Evolutionary conservation across 306 rosid genomes (phyloP).

Genomic region (Rubus parviflorus): DNA sequence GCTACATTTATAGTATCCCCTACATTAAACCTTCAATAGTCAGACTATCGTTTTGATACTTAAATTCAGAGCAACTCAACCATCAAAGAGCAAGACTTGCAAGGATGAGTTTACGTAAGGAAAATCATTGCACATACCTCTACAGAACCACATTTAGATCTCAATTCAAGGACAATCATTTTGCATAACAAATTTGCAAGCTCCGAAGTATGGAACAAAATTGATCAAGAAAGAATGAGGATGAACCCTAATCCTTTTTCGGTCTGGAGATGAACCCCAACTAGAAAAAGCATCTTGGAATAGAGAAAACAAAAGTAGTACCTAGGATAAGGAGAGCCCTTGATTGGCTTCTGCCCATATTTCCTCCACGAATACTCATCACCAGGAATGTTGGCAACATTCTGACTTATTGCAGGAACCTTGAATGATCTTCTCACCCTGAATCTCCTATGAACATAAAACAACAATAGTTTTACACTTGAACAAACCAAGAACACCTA

Average conservation of each 20-base stretch:
- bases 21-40: conserved; percentile 25
- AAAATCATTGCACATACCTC: too few relatives aligned
- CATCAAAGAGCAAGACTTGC: neutral
- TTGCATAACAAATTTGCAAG: neutral
- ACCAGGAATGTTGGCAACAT: conserved; percentile 89
- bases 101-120: too few relatives aligned
- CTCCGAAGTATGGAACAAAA: neutral
- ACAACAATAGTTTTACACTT: neutral
- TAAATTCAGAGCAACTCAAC: neutral
- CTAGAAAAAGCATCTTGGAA: neutral
- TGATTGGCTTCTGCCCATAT: conserved; percentile 98
- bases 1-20: conserved; percentile 99
- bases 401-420: conserved; percentile 93
- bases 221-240: neutral
- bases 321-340: conserved; percentile 99
- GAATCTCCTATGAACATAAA: conserved; percentile 55
- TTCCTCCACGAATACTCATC: conserved; percentile 99
- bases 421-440: conserved; percentile 84
- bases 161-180: neutral
- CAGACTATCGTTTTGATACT: neutral
- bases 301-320: conserved; percentile 19
- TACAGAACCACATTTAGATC: neutral
- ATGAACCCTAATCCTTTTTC: neutral
- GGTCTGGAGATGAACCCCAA: neutral
- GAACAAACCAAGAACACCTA: neutral